Evolutionary conservation across 2,329 filamentous ascomycete species (phyloP).

Genomic region (Epichloe scottii): DNA sequence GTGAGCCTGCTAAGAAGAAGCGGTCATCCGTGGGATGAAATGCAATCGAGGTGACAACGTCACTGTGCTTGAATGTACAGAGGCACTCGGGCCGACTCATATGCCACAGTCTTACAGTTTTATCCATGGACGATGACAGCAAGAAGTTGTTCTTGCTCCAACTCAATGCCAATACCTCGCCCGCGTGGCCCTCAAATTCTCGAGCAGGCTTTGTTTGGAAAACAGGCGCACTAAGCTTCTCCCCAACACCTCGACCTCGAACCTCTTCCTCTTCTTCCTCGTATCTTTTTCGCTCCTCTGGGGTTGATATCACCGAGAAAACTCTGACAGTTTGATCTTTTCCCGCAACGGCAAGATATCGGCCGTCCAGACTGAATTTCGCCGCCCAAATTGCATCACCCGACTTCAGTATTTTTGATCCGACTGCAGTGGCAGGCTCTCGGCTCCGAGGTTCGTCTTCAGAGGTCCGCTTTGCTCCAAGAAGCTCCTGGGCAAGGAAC

Average conservation of each 20-base stretch:
- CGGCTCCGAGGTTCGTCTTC: slow-evolving; percentile 17
- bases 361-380: slow-evolving; percentile 86
- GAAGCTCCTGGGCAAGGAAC: slow-evolving; percentile 87
- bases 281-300: slow-evolving; percentile 63
- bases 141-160: slow-evolving; percentile 99
- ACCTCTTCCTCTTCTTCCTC: slow-evolving; percentile 44
- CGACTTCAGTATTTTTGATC: slow-evolving; percentile 28
- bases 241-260: slow-evolving; percentile 24
- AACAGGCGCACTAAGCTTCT: slow-evolving; percentile 75
- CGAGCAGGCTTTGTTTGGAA: slow-evolving; percentile 68
- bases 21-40: slow-evolving; percentile 93
- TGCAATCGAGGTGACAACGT: slow-evolving; percentile 87
- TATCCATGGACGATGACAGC: slow-evolving; percentile 94
- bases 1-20: slow-evolving; percentile 88
- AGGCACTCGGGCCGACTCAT: slow-evolving; percentile 73
- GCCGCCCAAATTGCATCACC: slow-evolving; percentile 77
- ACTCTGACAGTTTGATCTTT: slow-evolving; percentile 77
- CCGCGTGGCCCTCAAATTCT: slow-evolving; percentile 73
- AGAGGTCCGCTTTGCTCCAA: slow-evolving; percentile 36
- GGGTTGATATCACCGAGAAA: slow-evolving; percentile 75
- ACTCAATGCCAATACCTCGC: slow-evolving; percentile 79
- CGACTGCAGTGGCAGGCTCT: slow-evolving; percentile 23
- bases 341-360: slow-evolving; percentile 81
- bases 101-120: slow-evolving; percentile 92
- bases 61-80: slow-evolving; percentile 86